These are phyloP conservation scores for Chenopodium suecicum DNA, from an alignment of 148 eudicot species.

Conservation along the genomic window DNA sequence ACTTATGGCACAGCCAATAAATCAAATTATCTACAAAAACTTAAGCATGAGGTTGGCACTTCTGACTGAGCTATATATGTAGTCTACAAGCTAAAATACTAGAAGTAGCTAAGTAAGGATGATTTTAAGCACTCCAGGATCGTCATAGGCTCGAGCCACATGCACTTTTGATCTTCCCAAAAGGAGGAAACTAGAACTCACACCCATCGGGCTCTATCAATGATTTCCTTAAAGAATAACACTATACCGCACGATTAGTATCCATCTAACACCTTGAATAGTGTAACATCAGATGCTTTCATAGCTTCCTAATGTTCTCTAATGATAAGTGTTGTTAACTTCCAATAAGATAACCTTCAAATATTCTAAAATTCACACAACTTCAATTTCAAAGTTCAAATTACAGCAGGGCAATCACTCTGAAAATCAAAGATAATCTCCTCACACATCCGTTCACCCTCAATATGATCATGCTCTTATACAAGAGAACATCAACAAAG, in stretches of 20 bases:
- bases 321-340: neutral
- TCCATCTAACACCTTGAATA: neutral
- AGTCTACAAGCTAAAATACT: neutral
- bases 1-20: neutral
- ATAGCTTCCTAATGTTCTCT: neutral
- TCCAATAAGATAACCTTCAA: neutral
- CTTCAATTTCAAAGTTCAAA: neutral
- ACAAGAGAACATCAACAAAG: neutral
- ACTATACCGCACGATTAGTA: neutral
- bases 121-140: neutral
- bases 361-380: neutral
- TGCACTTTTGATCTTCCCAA: neutral
- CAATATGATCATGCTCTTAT: neutral
- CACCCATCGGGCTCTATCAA: neutral
- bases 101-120: neutral
- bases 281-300: neutral
- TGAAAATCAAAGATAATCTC: neutral
- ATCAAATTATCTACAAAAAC: neutral
- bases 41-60: neutral
- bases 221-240: neutral
- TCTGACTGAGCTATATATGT: neutral
- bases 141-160: neutral
- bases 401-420: neutral
- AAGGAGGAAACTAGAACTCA: neutral
- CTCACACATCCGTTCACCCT: neutral